A percentile compares a stretch with the other conserved stretches of the same genome.
These are phyloP conservation scores for Hypoxylon perforatum DNA, from an alignment of 495 filamentous ascomycete genomes.

Conservation along the genomic window DNA sequence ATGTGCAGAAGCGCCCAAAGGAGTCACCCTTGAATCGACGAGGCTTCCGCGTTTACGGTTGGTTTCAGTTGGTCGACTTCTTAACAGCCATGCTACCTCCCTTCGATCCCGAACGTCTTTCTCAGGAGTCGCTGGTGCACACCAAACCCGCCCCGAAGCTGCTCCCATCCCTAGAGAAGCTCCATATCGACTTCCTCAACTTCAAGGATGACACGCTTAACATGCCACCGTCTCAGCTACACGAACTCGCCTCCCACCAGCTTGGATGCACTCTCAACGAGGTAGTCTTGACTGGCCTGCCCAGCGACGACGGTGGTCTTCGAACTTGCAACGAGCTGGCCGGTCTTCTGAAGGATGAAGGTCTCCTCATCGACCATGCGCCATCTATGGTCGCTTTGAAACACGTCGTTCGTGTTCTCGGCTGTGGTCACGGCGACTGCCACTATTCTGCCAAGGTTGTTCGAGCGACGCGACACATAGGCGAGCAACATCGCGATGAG, in stretches of 20 bases:
- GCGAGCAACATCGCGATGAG: slow-evolving; percentile 23
- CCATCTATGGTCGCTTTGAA: slow-evolving; percentile 48
- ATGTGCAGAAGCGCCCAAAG: slow-evolving; percentile 45
- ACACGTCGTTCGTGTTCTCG: slow-evolving; percentile 43
- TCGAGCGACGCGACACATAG: slow-evolving; percentile 45
- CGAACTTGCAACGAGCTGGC: slow-evolving; percentile 50
- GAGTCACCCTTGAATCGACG: slow-evolving; percentile 49
- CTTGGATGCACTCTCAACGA: slow-evolving; percentile 58
- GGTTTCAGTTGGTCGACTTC: slow-evolving; percentile 59
- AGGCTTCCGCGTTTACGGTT: slow-evolving; percentile 60
- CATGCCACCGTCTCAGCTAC: slow-evolving; percentile 46
- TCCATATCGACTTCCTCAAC: slow-evolving; percentile 62
- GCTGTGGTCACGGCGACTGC: slow-evolving; percentile 22
- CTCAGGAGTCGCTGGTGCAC: no score
- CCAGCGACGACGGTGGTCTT: slow-evolving; percentile 47
- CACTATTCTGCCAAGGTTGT: slow-evolving; percentile 46
- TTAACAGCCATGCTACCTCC: slow-evolving; percentile 54
- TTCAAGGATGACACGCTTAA: slow-evolving; percentile 51
- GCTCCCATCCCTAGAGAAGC: slow-evolving; percentile 51
- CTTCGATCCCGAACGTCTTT: slow-evolving; percentile 38
- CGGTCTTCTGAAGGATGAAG: slow-evolving; percentile 57
- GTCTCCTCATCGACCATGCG: slow-evolving; percentile 51
- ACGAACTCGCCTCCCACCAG: slow-evolving; percentile 53
- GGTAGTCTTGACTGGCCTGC: slow-evolving; percentile 55
- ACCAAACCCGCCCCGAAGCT: slow-evolving; percentile 50